Percentiles rank a stretch among this genome's conserved stretches.
Evolutionary conservation across 768 basidiomycete genomes (phyloP).

Genomic region (Symmetrospora coprosmae): DNA sequence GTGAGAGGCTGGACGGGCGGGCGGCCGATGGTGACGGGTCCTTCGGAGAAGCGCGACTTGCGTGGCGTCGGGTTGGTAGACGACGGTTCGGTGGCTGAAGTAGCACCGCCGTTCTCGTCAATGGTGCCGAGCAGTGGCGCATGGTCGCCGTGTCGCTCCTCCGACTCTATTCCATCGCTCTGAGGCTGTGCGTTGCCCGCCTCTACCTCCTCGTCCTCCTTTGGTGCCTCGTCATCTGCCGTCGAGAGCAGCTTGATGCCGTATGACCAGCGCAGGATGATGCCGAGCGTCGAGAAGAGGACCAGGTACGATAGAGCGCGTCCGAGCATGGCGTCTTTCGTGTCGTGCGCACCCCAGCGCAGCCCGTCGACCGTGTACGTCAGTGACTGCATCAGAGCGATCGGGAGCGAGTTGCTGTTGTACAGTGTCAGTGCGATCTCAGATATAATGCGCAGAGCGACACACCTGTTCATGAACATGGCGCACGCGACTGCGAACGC

Average conservation of each 20-base stretch:
- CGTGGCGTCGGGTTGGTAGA: neutral
- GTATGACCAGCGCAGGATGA: slow-evolving; percentile 68
- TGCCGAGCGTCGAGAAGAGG: slow-evolving; percentile 77
- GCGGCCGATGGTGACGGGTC: neutral
- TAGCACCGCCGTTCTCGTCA: neutral
- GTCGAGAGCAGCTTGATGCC: slow-evolving; percentile 68
- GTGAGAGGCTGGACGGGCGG: slow-evolving; percentile 8
- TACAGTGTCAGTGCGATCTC: slow-evolving; percentile 81
- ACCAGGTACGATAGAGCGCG: slow-evolving; percentile 79
- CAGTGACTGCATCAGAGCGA: slow-evolving; percentile 56
- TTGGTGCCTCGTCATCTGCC: slow-evolving; percentile 46
- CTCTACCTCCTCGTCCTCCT: slow-evolving; percentile 19
- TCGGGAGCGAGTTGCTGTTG: slow-evolving; percentile 89
- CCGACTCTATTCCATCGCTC: neutral
- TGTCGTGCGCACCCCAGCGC: slow-evolving; percentile 46
- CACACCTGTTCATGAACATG: slow-evolving; percentile 21
- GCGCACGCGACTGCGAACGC: slow-evolving; percentile 29
- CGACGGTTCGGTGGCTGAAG: too few species aligned
- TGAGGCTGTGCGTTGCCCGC: neutral
- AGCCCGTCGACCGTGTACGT: slow-evolving; percentile 25
- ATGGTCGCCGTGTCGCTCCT: neutral
- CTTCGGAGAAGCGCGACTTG: slow-evolving; percentile 6
- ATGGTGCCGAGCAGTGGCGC: slow-evolving; percentile 19
- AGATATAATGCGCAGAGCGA: slow-evolving; percentile 48
- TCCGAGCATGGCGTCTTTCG: slow-evolving; percentile 74